Base-by-base conservation (phyloP, 106 monocot species). In the Cymbidium sinense region DNA sequence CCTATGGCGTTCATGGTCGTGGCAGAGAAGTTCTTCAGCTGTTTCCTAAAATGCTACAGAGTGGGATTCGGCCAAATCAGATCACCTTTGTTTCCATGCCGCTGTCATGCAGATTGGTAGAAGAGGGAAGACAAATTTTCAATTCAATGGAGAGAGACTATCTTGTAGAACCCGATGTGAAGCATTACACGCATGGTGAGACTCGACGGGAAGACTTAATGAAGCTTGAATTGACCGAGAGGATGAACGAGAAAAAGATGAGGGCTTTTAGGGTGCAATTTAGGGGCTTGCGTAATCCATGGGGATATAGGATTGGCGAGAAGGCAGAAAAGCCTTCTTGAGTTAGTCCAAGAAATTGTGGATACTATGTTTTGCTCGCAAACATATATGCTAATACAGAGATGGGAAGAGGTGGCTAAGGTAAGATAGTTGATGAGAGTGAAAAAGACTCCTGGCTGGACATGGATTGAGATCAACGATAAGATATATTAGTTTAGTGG, bases 381-480 rank as follows among this genome's bases (percentile, higher is more conserved):
- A 87, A 87, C 72, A 87, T 87, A 81, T 87, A 84, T 76, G 87
- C 87, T 0, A 87, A 84, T 37, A 79, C 79, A 0, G 73, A 84
- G 27, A 39, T 87, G 87, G 87, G 84, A 79, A 78, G 87, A 82
- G 54, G 87, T 87, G 18, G 84, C 84, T 28, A 74, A 79, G 29
- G 70, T 87, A 19, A 81, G 87, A 54, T 64, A 84, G n/a, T 9
- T 81, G 76, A 84, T 87, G 85, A 70, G 76, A 76, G 51, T 84
- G 47, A 84, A 81, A 76, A 89, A 89, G 50, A 77, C 76, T 67
- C 89, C 89, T 7, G 89, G 89, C 2, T 89, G 86, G 89, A 83
- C 89, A 30, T 83, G 71, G 81, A 81, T 89, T 55, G 89, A 89
- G 58, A 78, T 89, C 21, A 74, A 89, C 44, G 73, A 79, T 37